Base-by-base conservation (phyloP, 2,329 filamentous ascomycete species). In the Trichoderma sp. region DNA sequence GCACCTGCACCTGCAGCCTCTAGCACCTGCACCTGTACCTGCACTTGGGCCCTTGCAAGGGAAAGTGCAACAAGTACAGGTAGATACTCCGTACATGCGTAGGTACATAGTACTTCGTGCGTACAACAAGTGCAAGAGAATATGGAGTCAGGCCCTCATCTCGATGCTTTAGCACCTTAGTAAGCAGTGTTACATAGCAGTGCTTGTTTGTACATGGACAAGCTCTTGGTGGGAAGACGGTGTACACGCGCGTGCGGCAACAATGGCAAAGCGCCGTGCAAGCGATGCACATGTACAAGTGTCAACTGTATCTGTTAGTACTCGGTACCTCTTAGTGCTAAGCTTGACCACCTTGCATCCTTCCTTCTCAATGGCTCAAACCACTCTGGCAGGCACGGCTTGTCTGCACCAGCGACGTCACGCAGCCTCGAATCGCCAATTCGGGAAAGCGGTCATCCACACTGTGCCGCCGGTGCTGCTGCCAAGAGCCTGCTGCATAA, bases 1-100 rank as follows among this genome's bases (percentile, higher is more conserved):
- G 54, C 54, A 59, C 56, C 37, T 53, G 32, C 54, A 25, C 32
- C 54, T 61, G 58, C 58, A 50, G 58, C 58, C 58, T 50, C 19
- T 61, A 61, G 58, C 42, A 61, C 19, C 34, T 61, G 42, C 57
- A 25, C 57, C 19, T 29, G 58, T 29, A 61, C 19, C 34, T 61
- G 42, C 57, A 25, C 57, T 29, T 29, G 48, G 45, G 57, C 57
- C 22, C n/a, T 34, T 60, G 39, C 39, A 19, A 48, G 57, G n/a
- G n/a, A n/a, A n/a, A n/a, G n/a, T n/a, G n/a, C n/a, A n/a, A n/a
- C n/a, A n/a, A n/a, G n/a, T n/a, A n/a, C n/a, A n/a, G n/a, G n/a
- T n/a, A n/a, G n/a, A n/a, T n/a, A n/a, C n/a, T n/a, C n/a, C n/a
- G n/a, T n/a, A n/a, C n/a, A n/a, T n/a, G n/a, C n/a, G n/a, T n/a